Evolutionary conservation across 2,329 filamentous ascomycete species (phyloP), one percentile per base, ranked within the genome.

Genomic region (Fusarium nematophilum): DNA sequence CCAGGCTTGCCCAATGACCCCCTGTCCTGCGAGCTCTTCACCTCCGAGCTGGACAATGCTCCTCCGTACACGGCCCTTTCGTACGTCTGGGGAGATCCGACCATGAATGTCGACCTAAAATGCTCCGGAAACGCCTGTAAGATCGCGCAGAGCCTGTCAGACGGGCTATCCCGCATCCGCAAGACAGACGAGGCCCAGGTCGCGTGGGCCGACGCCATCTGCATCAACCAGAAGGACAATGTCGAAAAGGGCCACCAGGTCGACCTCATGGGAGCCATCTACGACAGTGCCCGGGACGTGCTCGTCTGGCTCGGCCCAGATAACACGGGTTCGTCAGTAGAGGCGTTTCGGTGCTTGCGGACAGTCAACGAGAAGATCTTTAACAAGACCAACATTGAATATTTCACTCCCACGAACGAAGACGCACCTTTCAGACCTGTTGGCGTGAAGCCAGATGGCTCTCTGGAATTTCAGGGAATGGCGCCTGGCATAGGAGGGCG

Each of bases 221-320:
- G 51, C 9, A 52, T 52, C 46, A 55, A 55, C 1, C 53, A 56
- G 25, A 53, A 56, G 3, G 53, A 56, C 3, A 37, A 40, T 13
- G 3, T 14, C 1, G 53, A 56, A n/a, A 56, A 56, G 3, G 53
- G 53, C 4, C 39, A 40, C 25, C 53, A 56, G 17, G 53, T 56
- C 6, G 53, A 56, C 9, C 5, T 53, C 2, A 53, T 56, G 53
- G 53, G 53, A n/a, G 48, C 17, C 6, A 56, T 56, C 13, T 56
- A 56, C 9, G 40, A 38, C 3, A 56, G 34, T 4, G 53, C 53
- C 0, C 34, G 38, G 3, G 39, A 53, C 25, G 53, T 56, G 0
- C 33, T 56, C 23, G 53, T 56, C 14, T 53, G 53, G 53, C n/a
- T 56, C 3, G 53, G 53, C 3, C 48, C 48, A 3, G 53, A 56